Base-by-base conservation (phyloP, 2,329 filamentous ascomycete genomes). In the Madurella fahalii region DNA sequence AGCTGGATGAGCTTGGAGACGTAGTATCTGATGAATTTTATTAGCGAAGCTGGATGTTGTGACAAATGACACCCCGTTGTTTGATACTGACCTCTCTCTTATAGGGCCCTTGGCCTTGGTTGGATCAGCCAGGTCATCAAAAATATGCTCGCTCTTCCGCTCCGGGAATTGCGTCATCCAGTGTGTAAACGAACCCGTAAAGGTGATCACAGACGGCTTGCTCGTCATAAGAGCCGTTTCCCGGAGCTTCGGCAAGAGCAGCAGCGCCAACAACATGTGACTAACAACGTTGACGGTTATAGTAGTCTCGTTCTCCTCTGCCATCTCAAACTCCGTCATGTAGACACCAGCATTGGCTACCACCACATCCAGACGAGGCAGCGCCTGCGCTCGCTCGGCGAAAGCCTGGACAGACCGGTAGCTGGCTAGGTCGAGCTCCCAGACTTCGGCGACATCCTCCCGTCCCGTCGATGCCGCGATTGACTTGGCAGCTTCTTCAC, bases 231-330 rank as follows among this genome's bases (percentile, higher is more conserved):
- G 32, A 2, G 67, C 68, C 15, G 70, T 76, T 25, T 72, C 68
- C 48, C 73, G 73, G 4, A 84, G 68, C 60, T 75, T 79, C 0
- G 80, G 81, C 17, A 84, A 54, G 2, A 83, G 41, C 0, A 81
- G 66, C 0, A 77, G 58, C 0, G 71, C 75, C 0, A 84, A 67
- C 2, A 84, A 62, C 40, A 82, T 72, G 0, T 77, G 81, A 12
- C 69, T 72, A 52, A 84, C 68, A 9, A 81, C 77, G 53, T 84
- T 84, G 50, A 79, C 73, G 0, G 75, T 78, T 40, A 84, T 67
- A 0, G 66, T 74, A 15, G 59, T 64, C 65, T 84, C 81, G 40
- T 77, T 69, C 0, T 69, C 74, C 51, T 80, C 77, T 8, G 48
- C 49, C 43, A 37, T 4, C 31, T 39, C 31, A 41, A 54, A 59